phyloP scores from a whole-genome alignment of 805 yeast genomes.

The Kregervanrija pseudodelftensis region DNA sequence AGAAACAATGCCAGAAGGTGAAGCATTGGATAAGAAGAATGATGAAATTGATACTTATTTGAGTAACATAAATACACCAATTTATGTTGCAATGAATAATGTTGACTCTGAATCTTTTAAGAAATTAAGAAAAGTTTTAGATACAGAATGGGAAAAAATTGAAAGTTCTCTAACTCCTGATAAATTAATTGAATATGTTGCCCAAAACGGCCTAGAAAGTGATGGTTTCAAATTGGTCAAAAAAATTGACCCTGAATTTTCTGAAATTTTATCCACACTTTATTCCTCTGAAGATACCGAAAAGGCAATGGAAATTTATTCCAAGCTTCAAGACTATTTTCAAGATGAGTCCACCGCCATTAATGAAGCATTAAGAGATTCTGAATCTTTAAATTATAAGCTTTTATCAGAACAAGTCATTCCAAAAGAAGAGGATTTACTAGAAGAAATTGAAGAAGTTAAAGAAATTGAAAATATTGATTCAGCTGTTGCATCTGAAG shows the following conservation, averaged over 20 bases:
- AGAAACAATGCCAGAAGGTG: slow-evolving; percentile 20
- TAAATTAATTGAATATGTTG: slow-evolving; percentile 18
- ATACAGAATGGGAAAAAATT: slow-evolving; percentile 15
- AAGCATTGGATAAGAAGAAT: slow-evolving; percentile 13
- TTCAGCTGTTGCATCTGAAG: not conserved
- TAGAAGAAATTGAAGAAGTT: not conserved
- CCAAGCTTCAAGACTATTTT: slow-evolving; percentile 15
- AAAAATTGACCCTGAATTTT: slow-evolving; percentile 20
- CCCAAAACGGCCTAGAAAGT: slow-evolving; percentile 17
- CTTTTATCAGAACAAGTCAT: slow-evolving; percentile 9
- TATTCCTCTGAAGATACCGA: slow-evolving; percentile 10
- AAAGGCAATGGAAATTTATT: slow-evolving; percentile 12
- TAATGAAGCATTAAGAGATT: slow-evolving; percentile 16
- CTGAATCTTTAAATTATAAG: slow-evolving; percentile 17
- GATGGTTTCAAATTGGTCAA: slow-evolving; percentile 17
- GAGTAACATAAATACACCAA: slow-evolving; percentile 12
- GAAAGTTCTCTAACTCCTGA: slow-evolving; percentile 16
- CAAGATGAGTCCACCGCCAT: slow-evolving; percentile 16
- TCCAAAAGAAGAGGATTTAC: slow-evolving; percentile 1
- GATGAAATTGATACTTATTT: slow-evolving; percentile 15
- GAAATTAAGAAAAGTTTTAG: slow-evolving; percentile 11
- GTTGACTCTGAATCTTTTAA: slow-evolving; percentile 11
- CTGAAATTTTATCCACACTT: slow-evolving; percentile 7
- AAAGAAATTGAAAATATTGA: slow-evolving; percentile 1
- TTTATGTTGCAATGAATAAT: slow-evolving; percentile 19